Percentiles rank a stretch among this genome's conserved stretches.
These are phyloP conservation scores for Coffea eugenioides DNA, from an alignment of 257 asterid genomes.

Conservation along the genomic window DNA sequence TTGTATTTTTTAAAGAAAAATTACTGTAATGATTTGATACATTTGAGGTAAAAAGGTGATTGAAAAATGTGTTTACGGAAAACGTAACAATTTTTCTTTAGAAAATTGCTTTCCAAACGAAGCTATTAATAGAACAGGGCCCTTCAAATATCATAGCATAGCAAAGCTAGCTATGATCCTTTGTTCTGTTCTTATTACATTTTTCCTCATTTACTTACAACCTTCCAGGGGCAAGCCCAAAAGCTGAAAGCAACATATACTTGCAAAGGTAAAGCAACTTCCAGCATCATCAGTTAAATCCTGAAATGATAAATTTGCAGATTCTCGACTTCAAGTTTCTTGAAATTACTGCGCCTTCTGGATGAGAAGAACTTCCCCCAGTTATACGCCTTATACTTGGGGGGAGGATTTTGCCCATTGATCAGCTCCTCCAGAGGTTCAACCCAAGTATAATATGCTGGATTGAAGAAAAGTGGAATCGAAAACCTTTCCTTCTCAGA, in stretches of 20 bases:
- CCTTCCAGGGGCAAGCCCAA: not conserved
- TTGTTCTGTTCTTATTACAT: not conserved
- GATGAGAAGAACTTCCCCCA: constrained; percentile 62
- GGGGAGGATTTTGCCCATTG: constrained; percentile 35
- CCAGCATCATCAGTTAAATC: constrained; percentile 4
- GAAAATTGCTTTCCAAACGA: no score
- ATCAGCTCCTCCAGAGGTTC: constrained; percentile 56
- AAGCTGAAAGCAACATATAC: not conserved
- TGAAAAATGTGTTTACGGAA: no score
- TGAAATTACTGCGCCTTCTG: constrained; percentile 52
- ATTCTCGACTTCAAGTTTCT: constrained; percentile 54
- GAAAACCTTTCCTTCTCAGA: constrained; percentile 56
- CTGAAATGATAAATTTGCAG: constrained; percentile 60
- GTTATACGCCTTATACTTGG: constrained; percentile 55
- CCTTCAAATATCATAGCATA: not conserved
- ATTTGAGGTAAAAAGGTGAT: no score
- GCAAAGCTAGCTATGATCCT: not conserved
- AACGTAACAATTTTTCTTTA: no score
- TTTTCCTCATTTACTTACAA: not conserved
- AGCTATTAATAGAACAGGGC: no score
- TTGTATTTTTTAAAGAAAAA: no score
- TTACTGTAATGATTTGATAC: no score
- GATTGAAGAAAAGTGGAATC: constrained; percentile 64
- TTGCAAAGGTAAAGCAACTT: no score
- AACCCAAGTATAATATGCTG: constrained; percentile 53